Evolutionary conservation across 2,329 filamentous ascomycete genomes (phyloP), one percentile per base, ranked within the genome.

Genomic region (Colletotrichum sp.): DNA sequence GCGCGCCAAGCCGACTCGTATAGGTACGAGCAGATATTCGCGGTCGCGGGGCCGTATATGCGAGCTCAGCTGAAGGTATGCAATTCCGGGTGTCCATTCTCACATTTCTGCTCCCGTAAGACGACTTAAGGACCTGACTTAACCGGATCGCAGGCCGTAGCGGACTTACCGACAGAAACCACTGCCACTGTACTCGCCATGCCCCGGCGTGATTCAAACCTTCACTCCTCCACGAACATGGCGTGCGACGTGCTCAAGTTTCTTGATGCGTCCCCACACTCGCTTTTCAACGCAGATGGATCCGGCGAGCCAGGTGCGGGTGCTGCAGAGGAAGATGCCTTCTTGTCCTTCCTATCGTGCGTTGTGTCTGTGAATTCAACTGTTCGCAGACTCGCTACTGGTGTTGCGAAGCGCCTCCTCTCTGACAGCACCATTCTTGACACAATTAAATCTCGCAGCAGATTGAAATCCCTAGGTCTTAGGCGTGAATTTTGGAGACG

Each of bases 171-270:
- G 34, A 82, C 82, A 44, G 85, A 86, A 57, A 80, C 84, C 8
- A 85, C 63, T 34, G 44, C 74, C 25, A 15, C 48, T 13, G 63
- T 85, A 71, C 80, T 84, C 27, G 81, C 83, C 66, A 86, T 88
- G 12, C 83, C 84, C 63, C 84, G 81, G 64, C 80, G 84, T 13
- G 82, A 86, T 60, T 84, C 84, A 25, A 88, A 86, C 55, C 78
- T 70, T 16, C 71, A 82, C n/a, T 81, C 84, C 6, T 86, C 85
- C 27, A 82, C 85, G 27, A 82, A 84, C 63, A 85, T 91, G 79
- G 83, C 88, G 28, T 88, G 87, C 80, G 88, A 87, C 74, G 91
- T 92, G 68, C 83, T 93, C 13, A 85, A 87, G 57, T 93, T 93
- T 73, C 81, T 93, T 13, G 87, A 90, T 77, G 87, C 88, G 8